Evolutionary conservation across 345 rosid species (phyloP), one percentile per base, ranked within the genome.

Genomic region (Schrenkiella parvula): DNA sequence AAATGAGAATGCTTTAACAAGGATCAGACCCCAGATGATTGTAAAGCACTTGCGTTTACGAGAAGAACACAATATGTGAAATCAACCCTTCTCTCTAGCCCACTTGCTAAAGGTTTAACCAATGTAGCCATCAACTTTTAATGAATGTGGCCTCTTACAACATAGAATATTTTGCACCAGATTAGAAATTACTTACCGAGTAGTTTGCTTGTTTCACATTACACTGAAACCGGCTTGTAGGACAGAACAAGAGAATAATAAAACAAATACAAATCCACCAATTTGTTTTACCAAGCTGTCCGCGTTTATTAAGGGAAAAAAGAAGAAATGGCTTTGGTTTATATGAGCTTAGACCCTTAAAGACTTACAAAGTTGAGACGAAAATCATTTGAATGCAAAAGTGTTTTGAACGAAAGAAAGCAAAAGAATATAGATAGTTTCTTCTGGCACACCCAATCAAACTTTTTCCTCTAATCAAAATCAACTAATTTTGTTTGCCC

Each of bases 41-140:
- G 54, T 69, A 70, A 62, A 63, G 80, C 71, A 62, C 58, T 61
- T 67, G 69, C 64, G 70, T 61, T 68, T 75, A 75, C 74, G 70
- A 68, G 74, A 75, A 61, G 70, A 69, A 76, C 75, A 54, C 1
- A 76, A 69, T n/a, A n/a, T 62, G 75, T 68, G 70, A 76, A 53
- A 64, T 31, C 47, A 61, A 51, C 50, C 53, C 38, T 4, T 66
- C 54, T 29, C n/a, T 75, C 23, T 4, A 39, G 26, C 56, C 74
- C 79, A 75, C 64, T 61, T 61, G 70, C 70, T 75, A 69, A 62
- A 53, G 65, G 1, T 62, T 66, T 18, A 43, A 21, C 75, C 29
- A 66, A 60, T 42, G 74, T 68, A 43, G 41, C 55, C 64, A 67
- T 61, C 74, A 75, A 14, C 65, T 75, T 75, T 75, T 68, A 26